phyloP scores from a whole-genome alignment of 495 filamentous ascomycete species.

The Trichoderma orchidacearum region DNA sequence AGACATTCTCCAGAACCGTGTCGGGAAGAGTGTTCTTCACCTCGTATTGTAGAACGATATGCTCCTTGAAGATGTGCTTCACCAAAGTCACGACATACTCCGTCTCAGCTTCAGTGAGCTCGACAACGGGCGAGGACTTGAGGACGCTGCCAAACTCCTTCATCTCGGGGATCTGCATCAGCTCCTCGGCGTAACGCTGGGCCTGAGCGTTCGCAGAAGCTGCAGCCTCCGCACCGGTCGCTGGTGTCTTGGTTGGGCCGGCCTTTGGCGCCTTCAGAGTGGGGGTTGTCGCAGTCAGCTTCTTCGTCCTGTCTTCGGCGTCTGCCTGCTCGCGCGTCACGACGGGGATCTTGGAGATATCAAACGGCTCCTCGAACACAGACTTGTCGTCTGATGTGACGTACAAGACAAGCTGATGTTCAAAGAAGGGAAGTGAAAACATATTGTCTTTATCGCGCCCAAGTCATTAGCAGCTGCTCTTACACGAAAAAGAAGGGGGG shows the following conservation, averaged over 20 bases:
- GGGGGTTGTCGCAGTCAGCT: constrained; percentile 80
- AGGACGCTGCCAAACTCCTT: constrained; percentile 76
- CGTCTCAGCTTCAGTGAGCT: constrained; percentile 92
- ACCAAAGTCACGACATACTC: constrained; percentile 90
- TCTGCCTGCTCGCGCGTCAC: constrained; percentile 92
- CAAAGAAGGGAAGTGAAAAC: constrained; percentile 89
- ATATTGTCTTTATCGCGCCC: constrained; percentile 58
- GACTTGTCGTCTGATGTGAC: constrained; percentile 80
- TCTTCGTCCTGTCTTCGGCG: constrained; percentile 94
- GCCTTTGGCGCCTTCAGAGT: constrained; percentile 88
- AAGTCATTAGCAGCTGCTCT: constrained; percentile 7
- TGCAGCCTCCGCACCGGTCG: constrained; percentile 55
- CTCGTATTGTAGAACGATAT: constrained; percentile 92
- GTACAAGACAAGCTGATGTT: constrained; percentile 96
- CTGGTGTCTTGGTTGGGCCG: constrained; percentile 61
- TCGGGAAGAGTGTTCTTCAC: constrained; percentile 94
- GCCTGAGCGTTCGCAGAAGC: constrained; percentile 62
- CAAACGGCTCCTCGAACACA: constrained; percentile 76
- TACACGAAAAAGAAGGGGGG: neutral
- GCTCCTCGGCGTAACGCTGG: constrained; percentile 75
- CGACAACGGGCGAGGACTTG: constrained; percentile 75
- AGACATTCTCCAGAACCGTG: constrained; percentile 81
- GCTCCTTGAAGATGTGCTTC: constrained; percentile 96
- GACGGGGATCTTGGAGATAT: constrained; percentile 79
- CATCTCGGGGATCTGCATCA: constrained; percentile 82